These are phyloP conservation scores for Stipa capillata DNA, from an alignment of 176 grass and related monocot genomes.

Conservation along the genomic window DNA sequence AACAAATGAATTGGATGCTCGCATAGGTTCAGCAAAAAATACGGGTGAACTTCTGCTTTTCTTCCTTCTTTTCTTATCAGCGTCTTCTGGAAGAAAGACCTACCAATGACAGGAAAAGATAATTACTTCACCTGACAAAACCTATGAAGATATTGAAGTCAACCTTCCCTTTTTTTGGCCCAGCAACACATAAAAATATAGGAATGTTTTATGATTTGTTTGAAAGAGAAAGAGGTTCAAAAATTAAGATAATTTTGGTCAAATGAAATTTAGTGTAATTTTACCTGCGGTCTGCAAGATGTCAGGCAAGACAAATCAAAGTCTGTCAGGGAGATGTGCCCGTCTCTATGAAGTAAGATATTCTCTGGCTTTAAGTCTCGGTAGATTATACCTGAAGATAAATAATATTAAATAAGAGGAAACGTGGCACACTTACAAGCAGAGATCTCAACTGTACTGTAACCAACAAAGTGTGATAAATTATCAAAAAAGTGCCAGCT, in stretches of 20 bases:
- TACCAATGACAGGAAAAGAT: constrained; percentile 1
- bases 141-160: neutral
- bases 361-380: constrained; percentile 93
- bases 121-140: neutral
- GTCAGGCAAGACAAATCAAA: constrained; percentile 93
- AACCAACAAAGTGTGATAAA: neutral
- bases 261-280: neutral
- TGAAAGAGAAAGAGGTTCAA: neutral
- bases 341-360: constrained; percentile 76
- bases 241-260: neutral
- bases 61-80: constrained; percentile 39
- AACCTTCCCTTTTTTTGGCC: neutral
- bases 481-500: too few relatives aligned
- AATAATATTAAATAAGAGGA: neutral
- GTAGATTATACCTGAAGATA: constrained; percentile 75
- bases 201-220: neutral
- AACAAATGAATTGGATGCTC: constrained; percentile 97
- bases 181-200: neutral
- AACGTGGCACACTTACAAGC: neutral
- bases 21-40: constrained; percentile 86
- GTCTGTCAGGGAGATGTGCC: constrained; percentile 79
- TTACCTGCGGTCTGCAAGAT: constrained; percentile 71
- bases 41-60: constrained; percentile 53
- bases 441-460: neutral
- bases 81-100: constrained; percentile 59